Evolutionary conservation across 805 yeast species (phyloP).

Genomic region (Cyberlindnera maclurae): DNA sequence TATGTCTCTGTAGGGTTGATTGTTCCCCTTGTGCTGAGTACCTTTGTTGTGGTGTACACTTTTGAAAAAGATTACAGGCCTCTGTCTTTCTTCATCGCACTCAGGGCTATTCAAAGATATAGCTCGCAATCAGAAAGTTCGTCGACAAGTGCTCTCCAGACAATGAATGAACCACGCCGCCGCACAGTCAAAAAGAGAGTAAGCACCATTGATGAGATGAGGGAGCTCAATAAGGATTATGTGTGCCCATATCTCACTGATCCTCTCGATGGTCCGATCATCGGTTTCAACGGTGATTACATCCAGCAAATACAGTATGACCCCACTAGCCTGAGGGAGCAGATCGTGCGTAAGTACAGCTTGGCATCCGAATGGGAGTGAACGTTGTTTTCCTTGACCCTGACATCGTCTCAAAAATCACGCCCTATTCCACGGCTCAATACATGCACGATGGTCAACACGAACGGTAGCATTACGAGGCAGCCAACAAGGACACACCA

Average conservation of each 20-base stretch:
- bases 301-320: constrained; percentile 20
- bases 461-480: too few relatives aligned
- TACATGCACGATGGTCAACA: too few relatives aligned
- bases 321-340: constrained; percentile 15
- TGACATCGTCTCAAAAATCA: not conserved
- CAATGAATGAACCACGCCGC: not conserved
- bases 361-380: constrained; percentile 24
- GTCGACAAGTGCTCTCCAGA: not conserved
- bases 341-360: constrained; percentile 16
- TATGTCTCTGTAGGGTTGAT: constrained; percentile 66
- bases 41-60: constrained; percentile 63
- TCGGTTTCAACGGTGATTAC: constrained; percentile 34
- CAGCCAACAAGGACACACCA: too few relatives aligned
- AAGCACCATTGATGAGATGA: constrained; percentile 22
- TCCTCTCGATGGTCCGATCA: constrained; percentile 79
- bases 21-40: constrained; percentile 68
- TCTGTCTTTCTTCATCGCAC: constrained; percentile 76
- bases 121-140: not conserved
- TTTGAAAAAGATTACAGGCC: constrained; percentile 82
- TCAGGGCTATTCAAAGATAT: constrained; percentile 51
- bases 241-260: constrained; percentile 69
- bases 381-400: not conserved
- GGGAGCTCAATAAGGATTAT: constrained; percentile 43
- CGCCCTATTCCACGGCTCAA: too few relatives aligned
- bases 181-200: constrained; percentile 14